Evolutionary conservation across 75 land plant genomes (phyloP).

Genomic region (Isoetes taiwanensis): DNA sequence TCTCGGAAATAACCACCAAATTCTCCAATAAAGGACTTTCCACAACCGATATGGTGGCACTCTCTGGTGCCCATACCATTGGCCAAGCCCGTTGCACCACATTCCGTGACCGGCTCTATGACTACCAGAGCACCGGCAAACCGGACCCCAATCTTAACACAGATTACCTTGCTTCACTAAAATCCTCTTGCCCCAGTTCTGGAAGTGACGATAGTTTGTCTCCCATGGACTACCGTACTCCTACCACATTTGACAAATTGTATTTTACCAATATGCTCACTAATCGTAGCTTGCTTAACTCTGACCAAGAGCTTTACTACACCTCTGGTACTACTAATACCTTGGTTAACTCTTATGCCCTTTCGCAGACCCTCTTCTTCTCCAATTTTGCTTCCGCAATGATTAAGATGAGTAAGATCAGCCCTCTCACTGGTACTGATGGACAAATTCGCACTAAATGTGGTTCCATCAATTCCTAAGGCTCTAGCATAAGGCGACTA

Average conservation of each 20-base stretch:
- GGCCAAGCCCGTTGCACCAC: conserved; percentile 25
- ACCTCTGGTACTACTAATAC: conserved; percentile 23
- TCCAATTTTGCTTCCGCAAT: conserved; percentile 9
- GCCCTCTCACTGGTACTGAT: conserved; percentile 4
- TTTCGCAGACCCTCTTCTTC: conserved; percentile 10
- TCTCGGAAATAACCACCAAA: conserved; percentile 7
- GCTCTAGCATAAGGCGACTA: too few species aligned
- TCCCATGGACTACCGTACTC: conserved; percentile 4
- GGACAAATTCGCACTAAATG: conserved; percentile 5
- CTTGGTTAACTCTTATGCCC: conserved; percentile 20
- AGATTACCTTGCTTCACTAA: not conserved
- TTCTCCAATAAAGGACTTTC: conserved; percentile 24
- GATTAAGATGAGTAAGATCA: conserved; percentile 8
- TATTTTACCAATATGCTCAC: conserved; percentile 40
- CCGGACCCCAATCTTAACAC: conserved; percentile 8
- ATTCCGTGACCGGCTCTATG: conserved; percentile 28
- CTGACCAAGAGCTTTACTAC: conserved; percentile 38
- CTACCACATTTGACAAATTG: conserved; percentile 5
- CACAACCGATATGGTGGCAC: conserved; percentile 22
- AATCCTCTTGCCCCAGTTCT: conserved; percentile 1
- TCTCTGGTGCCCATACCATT: conserved; percentile 38
- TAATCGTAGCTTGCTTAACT: conserved; percentile 33
- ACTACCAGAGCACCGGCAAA: too few species aligned
- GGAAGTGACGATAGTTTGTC: not conserved
- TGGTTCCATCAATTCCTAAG: too few species aligned